Evolutionary conservation across 2,329 filamentous ascomycete species (phyloP), one percentile per base, ranked within the genome.

Genomic region (Aureobasidium sp.): DNA sequence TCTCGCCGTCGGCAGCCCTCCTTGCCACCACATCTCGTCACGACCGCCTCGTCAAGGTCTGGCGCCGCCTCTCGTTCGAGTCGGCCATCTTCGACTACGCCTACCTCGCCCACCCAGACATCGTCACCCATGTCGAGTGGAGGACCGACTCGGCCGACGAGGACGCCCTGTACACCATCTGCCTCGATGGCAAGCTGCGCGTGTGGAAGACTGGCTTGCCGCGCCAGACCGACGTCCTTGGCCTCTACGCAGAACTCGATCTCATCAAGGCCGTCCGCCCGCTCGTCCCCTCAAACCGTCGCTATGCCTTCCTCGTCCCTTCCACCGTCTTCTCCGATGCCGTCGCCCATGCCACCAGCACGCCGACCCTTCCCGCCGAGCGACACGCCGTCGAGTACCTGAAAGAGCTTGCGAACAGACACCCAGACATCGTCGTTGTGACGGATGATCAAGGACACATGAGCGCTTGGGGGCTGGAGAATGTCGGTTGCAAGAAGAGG

Each of bases 381-480:
- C 48, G 88, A 64, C 83, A 90, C 65, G 88, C 89, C 6, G 78
- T 97, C 56, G 87, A 94, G 67, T 90, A 96, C 70, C 78, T 97
- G 5, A 88, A 96, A 47, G 88, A 91, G 67, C 83, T 97, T 67
- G 90, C 91, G 11, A 94, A 93, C 65, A 87, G 87, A 58, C 89
- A 83, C 62, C 90, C 92, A 0, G 94, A 99, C 71, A 84, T 99
- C 2, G 94, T 91, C 67, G 81, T 97, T 27, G 86, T 93, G 9
- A 79, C 96, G 52, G 91, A 97, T 73, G 86, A 87, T n/a, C 79
- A 82, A 52, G 93, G 93, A 1, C 86, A 87, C 66, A 90, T 97
- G 88, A 91, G 90, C 44, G 91, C 90, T 0, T 97, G 93, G 90
- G 93, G 91, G 0, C 77, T 99, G 62, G 92, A 97, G 72, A 92